phyloP scores from a whole-genome alignment of 2,329 filamentous ascomycete species.

The Tolypocladium inflatum region DNA sequence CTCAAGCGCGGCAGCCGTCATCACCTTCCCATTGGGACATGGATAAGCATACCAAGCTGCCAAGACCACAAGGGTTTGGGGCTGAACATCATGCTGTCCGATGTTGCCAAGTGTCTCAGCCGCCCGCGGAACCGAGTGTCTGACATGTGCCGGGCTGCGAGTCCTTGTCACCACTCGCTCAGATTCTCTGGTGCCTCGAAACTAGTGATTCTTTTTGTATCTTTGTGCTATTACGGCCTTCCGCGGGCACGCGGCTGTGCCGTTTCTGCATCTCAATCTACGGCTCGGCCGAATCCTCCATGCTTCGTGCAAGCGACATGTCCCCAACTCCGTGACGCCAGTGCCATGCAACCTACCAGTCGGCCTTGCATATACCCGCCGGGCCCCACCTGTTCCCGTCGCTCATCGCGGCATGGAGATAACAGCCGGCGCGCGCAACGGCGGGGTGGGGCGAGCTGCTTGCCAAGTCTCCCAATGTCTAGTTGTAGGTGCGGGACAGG shows the following conservation, averaged over 20 bases:
- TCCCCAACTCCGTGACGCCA: constrained; percentile 32
- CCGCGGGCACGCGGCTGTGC: neutral
- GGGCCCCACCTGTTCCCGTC: constrained; percentile 8
- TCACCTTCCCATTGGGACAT: neutral
- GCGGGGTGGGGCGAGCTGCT: neutral
- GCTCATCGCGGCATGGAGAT: neutral
- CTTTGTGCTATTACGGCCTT: neutral
- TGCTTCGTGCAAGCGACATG: constrained; percentile 1
- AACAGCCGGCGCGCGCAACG: neutral
- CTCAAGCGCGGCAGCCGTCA: neutral
- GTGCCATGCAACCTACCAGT: constrained; percentile 27
- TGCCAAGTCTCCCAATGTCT: constrained; percentile 3
- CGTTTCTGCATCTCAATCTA: neutral
- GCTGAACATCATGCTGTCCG: neutral
- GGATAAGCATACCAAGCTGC: neutral
- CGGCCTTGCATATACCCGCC: constrained; percentile 16
- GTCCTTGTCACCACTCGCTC: neutral
- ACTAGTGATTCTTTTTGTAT: neutral
- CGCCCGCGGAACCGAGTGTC: neutral
- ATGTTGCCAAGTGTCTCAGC: neutral
- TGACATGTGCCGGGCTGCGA: neutral
- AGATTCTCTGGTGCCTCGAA: neutral
- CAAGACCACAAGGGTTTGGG: neutral
- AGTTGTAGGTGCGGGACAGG: constrained; percentile 83
- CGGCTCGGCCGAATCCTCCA: neutral